phyloP scores from a whole-genome alignment of 129 eudicot genomes.

The Smallanthus sonchifolius region DNA sequence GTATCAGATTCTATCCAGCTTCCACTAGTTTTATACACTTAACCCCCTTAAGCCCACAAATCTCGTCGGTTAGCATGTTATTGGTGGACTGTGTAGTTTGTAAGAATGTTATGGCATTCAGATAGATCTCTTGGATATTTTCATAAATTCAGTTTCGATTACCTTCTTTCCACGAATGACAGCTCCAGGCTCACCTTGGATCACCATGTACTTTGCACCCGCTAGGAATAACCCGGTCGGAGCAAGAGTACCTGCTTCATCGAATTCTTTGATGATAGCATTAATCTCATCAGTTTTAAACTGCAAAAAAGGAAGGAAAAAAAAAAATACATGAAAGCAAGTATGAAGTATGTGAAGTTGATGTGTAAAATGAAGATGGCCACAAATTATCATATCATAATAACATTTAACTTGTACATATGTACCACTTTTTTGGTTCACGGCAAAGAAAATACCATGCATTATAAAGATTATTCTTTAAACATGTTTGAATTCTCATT shows the following conservation, averaged over 20 bases:
- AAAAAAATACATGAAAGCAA: not conserved
- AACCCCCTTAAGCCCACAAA: not conserved
- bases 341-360: not conserved
- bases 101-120: not conserved
- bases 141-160: not conserved
- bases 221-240: slow-evolving; percentile 62
- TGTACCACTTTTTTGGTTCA: too few species aligned
- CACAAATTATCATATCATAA: too few species aligned
- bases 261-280: slow-evolving; percentile 52
- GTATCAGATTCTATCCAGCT: not conserved
- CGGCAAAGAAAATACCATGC: too few species aligned
- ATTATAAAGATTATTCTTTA: too few species aligned
- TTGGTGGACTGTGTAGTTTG: not conserved
- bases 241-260: slow-evolving; percentile 64
- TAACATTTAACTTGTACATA: too few species aligned
- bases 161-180: slow-evolving; percentile 96
- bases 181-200: slow-evolving; percentile 82
- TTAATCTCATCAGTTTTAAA: slow-evolving; percentile 50
- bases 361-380: not conserved
- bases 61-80: too few species aligned
- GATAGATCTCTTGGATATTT: not conserved
- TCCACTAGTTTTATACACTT: not conserved
- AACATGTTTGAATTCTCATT: not conserved
- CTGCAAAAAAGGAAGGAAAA: slow-evolving; percentile 25
- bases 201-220: slow-evolving; percentile 76